Evolutionary conservation across 805 yeast species (phyloP), one percentile per base, ranked within the genome.

Genomic region (Tetrapisispora taiwanensis): DNA sequence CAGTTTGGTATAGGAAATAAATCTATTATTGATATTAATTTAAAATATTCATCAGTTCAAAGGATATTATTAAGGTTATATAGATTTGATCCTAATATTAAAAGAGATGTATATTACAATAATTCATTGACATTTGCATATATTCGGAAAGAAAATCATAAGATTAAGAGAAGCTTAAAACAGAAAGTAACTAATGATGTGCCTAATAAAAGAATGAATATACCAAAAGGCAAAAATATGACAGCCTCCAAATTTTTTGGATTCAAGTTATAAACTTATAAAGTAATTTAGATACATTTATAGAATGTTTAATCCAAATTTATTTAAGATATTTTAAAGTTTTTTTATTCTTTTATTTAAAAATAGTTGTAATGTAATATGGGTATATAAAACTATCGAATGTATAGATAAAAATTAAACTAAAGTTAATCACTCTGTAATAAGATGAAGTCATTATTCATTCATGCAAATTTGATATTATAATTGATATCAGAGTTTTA

Each of bases 301-400:
- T n/a, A n/a, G n/a, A n/a, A n/a, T n/a, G n/a, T n/a, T n/a, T n/a
- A n/a, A n/a, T n/a, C n/a, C n/a, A n/a, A n/a, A n/a, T n/a, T n/a
- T n/a, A n/a, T n/a, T n/a, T n/a, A n/a, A 30, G 6, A 30, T 19
- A 33, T 33, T 18, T 10, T 33, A 12, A 12, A 19, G n/a, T 6
- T 18, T 33, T 33, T 33, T 6, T 18, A 19, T 18, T 36, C 4
- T 22, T 36, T 36, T 22, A 8, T 10, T 35, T 12, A 24, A 24
- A 36, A 27, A 27, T 28, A 28, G 30, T 26, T 37, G 17, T 27
- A 37, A 17, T 37, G 17, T 26, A 19, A 27, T 37, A 12, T 37
- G 40, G 40, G 40, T 37, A 37, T 37, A 27, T 27, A 37, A 36
- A 37, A 18, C 30, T 37, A 27, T 37, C 22, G 22, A 27, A 37